Percentiles rank a stretch among this genome's conserved stretches.
Conservation (phyloP, 2,329 filamentous ascomycete genomes). For the Rutstroemia sp. region DNA sequence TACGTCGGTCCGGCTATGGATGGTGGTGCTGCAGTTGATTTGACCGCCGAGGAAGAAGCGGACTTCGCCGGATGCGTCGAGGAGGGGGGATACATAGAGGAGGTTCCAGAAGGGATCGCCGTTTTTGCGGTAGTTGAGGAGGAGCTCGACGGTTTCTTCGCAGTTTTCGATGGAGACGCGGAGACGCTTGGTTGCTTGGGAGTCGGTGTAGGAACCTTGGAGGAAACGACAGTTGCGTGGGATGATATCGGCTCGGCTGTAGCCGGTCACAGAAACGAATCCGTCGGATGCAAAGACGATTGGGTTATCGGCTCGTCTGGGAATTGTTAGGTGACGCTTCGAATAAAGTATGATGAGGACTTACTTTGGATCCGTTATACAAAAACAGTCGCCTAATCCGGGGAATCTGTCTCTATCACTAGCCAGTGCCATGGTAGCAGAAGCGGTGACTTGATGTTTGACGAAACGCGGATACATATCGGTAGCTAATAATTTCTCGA, state of each 20-base stretch:
- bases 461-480: slow-evolving; percentile 47
- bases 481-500: slow-evolving; percentile 37
- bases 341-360: not conserved
- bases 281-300: slow-evolving; percentile 43
- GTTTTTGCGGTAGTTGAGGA: slow-evolving; percentile 44
- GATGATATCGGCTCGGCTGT: slow-evolving; percentile 39
- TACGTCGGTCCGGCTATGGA: slow-evolving; percentile 43
- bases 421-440: slow-evolving; percentile 39
- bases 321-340: not conserved
- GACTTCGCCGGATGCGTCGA: slow-evolving; percentile 39
- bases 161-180: slow-evolving; percentile 34
- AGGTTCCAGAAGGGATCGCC: slow-evolving; percentile 51
- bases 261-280: slow-evolving; percentile 45
- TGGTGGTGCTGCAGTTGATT: slow-evolving; percentile 48
- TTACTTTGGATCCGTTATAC: slow-evolving; percentile 43
- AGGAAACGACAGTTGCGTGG: slow-evolving; percentile 43
- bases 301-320: slow-evolving; percentile 39
- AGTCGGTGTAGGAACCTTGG: slow-evolving; percentile 41
- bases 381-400: slow-evolving; percentile 52
- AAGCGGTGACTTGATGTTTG: slow-evolving; percentile 41
- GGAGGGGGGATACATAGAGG: slow-evolving; percentile 45
- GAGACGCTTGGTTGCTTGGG: slow-evolving; percentile 34
- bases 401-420: slow-evolving; percentile 37
- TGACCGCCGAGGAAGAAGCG: slow-evolving; percentile 49
- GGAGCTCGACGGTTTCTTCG: slow-evolving; percentile 41